A percentile compares a stretch with the other conserved stretches of the same genome.
phyloP scores from a whole-genome alignment of 2,329 filamentous ascomycete genomes.

The Orbilia brochopaga region DNA sequence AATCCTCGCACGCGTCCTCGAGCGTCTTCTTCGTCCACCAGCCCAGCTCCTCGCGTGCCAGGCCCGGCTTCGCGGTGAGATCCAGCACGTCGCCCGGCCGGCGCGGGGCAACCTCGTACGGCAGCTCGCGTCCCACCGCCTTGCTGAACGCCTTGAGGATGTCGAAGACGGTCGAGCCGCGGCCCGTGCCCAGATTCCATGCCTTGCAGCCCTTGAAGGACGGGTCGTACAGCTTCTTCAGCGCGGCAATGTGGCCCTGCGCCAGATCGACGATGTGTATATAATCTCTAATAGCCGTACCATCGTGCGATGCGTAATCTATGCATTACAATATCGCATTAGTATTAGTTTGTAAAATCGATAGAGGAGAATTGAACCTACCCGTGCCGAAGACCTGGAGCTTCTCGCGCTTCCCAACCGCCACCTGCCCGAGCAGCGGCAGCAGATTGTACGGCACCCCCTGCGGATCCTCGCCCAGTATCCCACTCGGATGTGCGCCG shows the following conservation, averaged over 20 bases:
- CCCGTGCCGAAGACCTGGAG: constrained; percentile 92
- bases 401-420: constrained; percentile 92
- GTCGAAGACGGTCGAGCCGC: constrained; percentile 93
- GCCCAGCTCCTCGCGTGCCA: constrained; percentile 84
- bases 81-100: constrained; percentile 90
- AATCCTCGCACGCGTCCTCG: constrained; percentile 89
- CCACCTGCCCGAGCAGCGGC: constrained; percentile 91
- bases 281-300: constrained; percentile 95
- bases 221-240: constrained; percentile 83
- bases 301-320: constrained; percentile 92
- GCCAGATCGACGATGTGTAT: constrained; percentile 94
- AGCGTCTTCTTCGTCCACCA: constrained; percentile 92
- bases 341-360: constrained; percentile 13
- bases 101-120: constrained; percentile 83
- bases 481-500: constrained; percentile 88
- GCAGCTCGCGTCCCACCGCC: constrained; percentile 82
- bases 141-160: constrained; percentile 94
- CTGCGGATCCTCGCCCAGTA: constrained; percentile 98
- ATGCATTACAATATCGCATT: not conserved
- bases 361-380: constrained; percentile 57
- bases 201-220: constrained; percentile 78
- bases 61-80: constrained; percentile 85
- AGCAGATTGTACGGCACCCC: constrained; percentile 95
- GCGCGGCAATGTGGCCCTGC: constrained; percentile 81
- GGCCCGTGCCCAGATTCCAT: constrained; percentile 95